Conservation (phyloP, 306 rosid species). For the Dryas octopetala region DNA sequence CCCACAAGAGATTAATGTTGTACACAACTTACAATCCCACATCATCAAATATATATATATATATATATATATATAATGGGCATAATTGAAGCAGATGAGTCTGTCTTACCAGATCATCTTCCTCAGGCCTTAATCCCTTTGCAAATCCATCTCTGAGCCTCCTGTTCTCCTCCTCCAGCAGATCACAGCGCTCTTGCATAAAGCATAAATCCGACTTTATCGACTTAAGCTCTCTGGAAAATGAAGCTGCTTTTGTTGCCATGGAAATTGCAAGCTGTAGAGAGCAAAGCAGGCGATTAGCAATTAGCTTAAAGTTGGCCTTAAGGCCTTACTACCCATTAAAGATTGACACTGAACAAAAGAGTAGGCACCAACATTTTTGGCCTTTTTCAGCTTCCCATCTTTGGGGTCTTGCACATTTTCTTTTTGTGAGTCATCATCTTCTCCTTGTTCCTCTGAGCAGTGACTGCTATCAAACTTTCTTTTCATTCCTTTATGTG, state of each 20-base stretch:
- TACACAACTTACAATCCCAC: background rate
- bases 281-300: conserved; percentile 16
- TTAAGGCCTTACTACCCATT: background rate
- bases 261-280: conserved; percentile 77
- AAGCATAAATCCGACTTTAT: conserved; percentile 69
- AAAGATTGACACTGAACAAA: background rate
- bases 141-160: conserved; percentile 70
- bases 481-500: conserved; percentile 63
- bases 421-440: conserved; percentile 35
- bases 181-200: conserved; percentile 69
- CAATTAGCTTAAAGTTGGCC: background rate
- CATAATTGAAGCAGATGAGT: background rate
- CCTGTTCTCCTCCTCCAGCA: conserved; percentile 88
- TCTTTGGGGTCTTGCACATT: conserved; percentile 39
- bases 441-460: conserved; percentile 43
- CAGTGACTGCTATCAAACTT: conserved; percentile 53
- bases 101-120: conserved; percentile 83
- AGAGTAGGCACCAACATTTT: conserved; percentile 52
- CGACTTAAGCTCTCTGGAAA: conserved; percentile 78
- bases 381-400: conserved; percentile 70
- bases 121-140: conserved; percentile 76
- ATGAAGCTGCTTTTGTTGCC: conserved; percentile 81
- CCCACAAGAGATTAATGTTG: conserved; percentile 4
- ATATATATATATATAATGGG: background rate
- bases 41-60: background rate